These are phyloP conservation scores for Paecilomyces variotii DNA, from an alignment of 2,329 filamentous ascomycete genomes.

Conservation along the genomic window DNA sequence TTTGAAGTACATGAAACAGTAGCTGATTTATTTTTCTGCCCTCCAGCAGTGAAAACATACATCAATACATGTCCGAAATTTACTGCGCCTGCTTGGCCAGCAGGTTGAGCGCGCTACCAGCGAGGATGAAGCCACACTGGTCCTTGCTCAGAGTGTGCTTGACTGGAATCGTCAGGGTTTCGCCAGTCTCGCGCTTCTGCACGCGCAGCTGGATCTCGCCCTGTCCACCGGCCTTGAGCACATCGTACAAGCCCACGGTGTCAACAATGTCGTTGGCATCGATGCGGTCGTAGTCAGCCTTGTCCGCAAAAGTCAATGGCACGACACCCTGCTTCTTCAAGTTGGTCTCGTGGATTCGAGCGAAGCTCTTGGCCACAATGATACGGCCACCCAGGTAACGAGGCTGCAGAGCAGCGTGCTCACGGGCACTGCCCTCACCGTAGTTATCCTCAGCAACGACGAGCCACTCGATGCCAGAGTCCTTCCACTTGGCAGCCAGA, in stretches of 20 bases:
- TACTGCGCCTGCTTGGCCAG: constrained; percentile 54
- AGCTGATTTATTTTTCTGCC: background rate
- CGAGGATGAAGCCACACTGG: constrained; percentile 85
- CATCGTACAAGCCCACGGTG: constrained; percentile 76
- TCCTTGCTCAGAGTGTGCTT: constrained; percentile 83
- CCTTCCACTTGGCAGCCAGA: constrained; percentile 76
- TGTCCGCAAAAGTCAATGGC: constrained; percentile 81
- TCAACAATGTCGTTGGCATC: constrained; percentile 73
- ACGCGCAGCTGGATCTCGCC: constrained; percentile 68
- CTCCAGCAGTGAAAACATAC: background rate
- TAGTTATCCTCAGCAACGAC: constrained; percentile 98
- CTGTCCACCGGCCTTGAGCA: constrained; percentile 67
- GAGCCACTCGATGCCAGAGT: constrained; percentile 69
- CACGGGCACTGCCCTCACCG: constrained; percentile 57
- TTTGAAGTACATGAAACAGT: background rate
- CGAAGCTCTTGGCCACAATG: constrained; percentile 80
- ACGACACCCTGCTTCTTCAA: constrained; percentile 97
- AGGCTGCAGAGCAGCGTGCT: constrained; percentile 41
- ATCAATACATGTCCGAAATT: background rate
- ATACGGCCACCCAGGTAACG: constrained; percentile 81
- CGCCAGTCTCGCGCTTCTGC: constrained; percentile 52
- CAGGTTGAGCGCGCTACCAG: constrained; percentile 87
- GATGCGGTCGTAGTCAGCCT: constrained; percentile 79
- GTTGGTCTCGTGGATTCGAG: constrained; percentile 91
- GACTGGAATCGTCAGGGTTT: constrained; percentile 63